Base-by-base conservation (phyloP, 495 filamentous ascomycete genomes). In the Penicillium pancosmium region DNA sequence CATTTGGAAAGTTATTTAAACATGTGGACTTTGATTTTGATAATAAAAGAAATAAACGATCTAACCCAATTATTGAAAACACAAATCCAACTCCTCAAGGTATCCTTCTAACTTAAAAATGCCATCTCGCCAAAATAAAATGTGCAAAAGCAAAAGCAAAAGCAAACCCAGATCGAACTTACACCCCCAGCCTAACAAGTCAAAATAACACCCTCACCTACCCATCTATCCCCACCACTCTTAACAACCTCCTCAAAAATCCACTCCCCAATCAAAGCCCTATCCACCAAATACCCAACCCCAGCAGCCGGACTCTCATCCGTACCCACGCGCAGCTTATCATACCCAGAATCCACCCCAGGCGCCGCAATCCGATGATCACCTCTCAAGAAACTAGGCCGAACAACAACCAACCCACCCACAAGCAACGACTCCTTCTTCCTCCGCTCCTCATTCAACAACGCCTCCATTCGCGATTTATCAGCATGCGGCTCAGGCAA, bases 251-350 rank as follows among this genome's bases (percentile, higher is more conserved):
- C 73, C 60, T 69, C 61, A 57, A 72, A 80, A 41, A 80, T 66
- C 71, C 76, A 80, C 51, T 58, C 50, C 3, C 78, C 78, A 55
- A 78, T 68, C 68, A 77, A 71, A 54, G 64, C 63, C 56, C 71
- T 55, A 25, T 60, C 57, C 48, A 81, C 69, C 11, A 63, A 68
- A 69, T 80, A 81, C 21, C 78, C 78, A 41, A 73, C 51, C 31
- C 61, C 78, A 33, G 69, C 70, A 34, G 63, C 78, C 31, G 70
- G 72, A 35, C 53, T 53, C 50, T 54, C 57, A 60, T 68, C 78
- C 49, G 64, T 71, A 10, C 74, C 79, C 31, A 59, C 75, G 48
- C 64, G 66, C 18, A 80, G 56, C 25, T 58, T 60, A 27, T 41
- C 54, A 52, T 47, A 51, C 11, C 63, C 67, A 8, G 44, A 48